phyloP scores from a whole-genome alignment of 352 stramenopile genomes.

The Phytophthora litchii region DNA sequence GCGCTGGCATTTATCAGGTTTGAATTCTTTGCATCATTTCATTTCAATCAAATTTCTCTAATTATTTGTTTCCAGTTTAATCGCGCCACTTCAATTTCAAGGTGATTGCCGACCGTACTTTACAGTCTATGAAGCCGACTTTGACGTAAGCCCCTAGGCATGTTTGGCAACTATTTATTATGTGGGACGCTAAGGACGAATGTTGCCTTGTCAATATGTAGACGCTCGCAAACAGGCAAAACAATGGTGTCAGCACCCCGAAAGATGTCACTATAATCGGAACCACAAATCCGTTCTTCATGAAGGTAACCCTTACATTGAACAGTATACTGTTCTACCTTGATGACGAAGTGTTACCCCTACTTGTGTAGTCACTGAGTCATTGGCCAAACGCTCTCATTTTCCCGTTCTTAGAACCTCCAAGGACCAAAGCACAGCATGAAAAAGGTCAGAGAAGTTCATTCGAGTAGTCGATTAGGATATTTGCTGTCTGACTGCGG shows the following conservation, averaged over 20 bases:
- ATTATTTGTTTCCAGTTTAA: constrained; percentile 54
- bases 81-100: constrained; percentile 78
- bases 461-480: no score
- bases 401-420: constrained; percentile 71
- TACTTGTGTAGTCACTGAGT: constrained; percentile 54
- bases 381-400: constrained; percentile 83
- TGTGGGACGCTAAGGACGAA: constrained; percentile 2
- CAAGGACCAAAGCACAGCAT: constrained; percentile 19
- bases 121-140: constrained; percentile 87
- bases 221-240: constrained; percentile 63
- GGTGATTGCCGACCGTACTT: constrained; percentile 89
- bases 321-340: background rate
- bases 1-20: constrained; percentile 82
- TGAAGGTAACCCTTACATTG: constrained; percentile 64
- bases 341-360: background rate
- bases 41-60: constrained; percentile 1
- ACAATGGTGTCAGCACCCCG: constrained; percentile 47
- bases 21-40: background rate
- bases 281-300: constrained; percentile 89
- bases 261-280: constrained; percentile 71
- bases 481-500: background rate
- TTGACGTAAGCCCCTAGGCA: constrained; percentile 55
- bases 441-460: constrained; percentile 20
- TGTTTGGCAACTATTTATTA: background rate
- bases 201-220: constrained; percentile 18